These are phyloP conservation scores for Saturnispora mendoncae DNA, from an alignment of 805 yeast species.

Conservation along the genomic window DNA sequence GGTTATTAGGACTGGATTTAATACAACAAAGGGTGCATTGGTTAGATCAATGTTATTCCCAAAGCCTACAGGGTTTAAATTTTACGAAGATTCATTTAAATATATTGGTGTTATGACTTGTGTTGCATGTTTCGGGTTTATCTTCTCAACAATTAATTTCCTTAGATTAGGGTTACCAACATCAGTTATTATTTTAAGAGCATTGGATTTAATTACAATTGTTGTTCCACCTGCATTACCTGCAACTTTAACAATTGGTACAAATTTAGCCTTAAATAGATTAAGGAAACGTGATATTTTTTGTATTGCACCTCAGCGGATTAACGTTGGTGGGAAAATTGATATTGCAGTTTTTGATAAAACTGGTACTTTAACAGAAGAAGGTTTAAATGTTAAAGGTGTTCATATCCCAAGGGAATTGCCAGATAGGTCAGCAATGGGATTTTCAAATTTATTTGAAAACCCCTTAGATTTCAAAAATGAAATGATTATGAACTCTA, in stretches of 20 bases:
- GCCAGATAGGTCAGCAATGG: conserved; percentile 22
- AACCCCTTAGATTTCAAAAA: conserved; percentile 22
- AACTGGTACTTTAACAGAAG: conserved; percentile 96
- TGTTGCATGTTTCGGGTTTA: conserved; percentile 78
- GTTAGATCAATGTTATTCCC: conserved; percentile 96
- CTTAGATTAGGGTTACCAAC: conserved; percentile 64
- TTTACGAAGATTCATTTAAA: conserved; percentile 88
- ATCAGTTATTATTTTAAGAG: conserved; percentile 69
- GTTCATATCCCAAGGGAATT: conserved; percentile 31
- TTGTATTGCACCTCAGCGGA: conserved; percentile 90
- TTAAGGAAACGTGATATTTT: conserved; percentile 61
- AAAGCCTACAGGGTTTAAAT: conserved; percentile 85
- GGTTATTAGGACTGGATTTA: conserved; percentile 84
- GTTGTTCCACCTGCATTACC: conserved; percentile 99
- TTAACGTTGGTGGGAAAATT: conserved; percentile 91
- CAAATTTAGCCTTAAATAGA: conserved; percentile 80
- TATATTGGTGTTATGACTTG: conserved; percentile 91
- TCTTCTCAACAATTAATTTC: conserved; percentile 75
- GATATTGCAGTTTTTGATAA: conserved; percentile 91
- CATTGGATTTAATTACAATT: conserved; percentile 87
- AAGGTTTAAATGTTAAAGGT: conserved; percentile 81
- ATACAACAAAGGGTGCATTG: conserved; percentile 90
- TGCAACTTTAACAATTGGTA: conserved; percentile 93
- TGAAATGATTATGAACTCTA: conserved; percentile 29
- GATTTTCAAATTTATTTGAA: conserved; percentile 21